A percentile compares a stretch with the other conserved stretches of the same genome.
These are phyloP conservation scores for Earliella scabrosa DNA, from an alignment of 1,284 basidiomycete species.

Conservation along the genomic window DNA sequence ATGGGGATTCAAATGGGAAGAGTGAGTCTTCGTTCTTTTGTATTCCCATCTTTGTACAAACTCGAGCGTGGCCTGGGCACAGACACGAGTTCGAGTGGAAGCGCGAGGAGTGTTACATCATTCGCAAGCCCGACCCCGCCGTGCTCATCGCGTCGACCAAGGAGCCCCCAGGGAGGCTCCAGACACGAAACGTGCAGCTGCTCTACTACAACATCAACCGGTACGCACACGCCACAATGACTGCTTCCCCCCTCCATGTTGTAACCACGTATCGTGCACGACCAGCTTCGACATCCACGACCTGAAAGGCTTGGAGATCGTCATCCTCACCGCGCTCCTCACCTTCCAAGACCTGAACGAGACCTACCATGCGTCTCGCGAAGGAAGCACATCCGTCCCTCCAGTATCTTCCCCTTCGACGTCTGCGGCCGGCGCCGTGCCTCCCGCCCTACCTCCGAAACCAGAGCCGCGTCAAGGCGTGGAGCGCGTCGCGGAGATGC, in stretches of 20 bases:
- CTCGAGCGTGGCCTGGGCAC: neutral
- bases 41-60: neutral
- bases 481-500: conserved; percentile 70
- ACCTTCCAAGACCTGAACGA: conserved; percentile 79
- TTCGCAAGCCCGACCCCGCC: conserved; percentile 84
- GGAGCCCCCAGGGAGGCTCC: conserved; percentile 68
- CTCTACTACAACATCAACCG: conserved; percentile 72
- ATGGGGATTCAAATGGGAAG: conserved; percentile 83
- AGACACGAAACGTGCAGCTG: conserved; percentile 75
- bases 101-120: conserved; percentile 77
- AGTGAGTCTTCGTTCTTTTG: conserved; percentile 50
- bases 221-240: neutral
- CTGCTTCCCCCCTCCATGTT: neutral
- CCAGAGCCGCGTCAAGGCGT: conserved; percentile 65
- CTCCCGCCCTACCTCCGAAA: conserved; percentile 57
- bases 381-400: too few relatives aligned
- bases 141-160: conserved; percentile 82
- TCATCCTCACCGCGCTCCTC: conserved; percentile 74
- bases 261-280: neutral
- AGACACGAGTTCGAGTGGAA: conserved; percentile 86
- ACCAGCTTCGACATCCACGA: conserved; percentile 80
- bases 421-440: conserved; percentile 13
- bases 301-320: conserved; percentile 82
- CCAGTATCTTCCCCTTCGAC: conserved; percentile 15
- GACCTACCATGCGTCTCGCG: conserved; percentile 47